Percentiles rank a stretch among this genome's conserved stretches.
These are phyloP conservation scores for Ceraceosorus guamensis DNA, from an alignment of 1,284 basidiomycete genomes.

Conservation along the genomic window DNA sequence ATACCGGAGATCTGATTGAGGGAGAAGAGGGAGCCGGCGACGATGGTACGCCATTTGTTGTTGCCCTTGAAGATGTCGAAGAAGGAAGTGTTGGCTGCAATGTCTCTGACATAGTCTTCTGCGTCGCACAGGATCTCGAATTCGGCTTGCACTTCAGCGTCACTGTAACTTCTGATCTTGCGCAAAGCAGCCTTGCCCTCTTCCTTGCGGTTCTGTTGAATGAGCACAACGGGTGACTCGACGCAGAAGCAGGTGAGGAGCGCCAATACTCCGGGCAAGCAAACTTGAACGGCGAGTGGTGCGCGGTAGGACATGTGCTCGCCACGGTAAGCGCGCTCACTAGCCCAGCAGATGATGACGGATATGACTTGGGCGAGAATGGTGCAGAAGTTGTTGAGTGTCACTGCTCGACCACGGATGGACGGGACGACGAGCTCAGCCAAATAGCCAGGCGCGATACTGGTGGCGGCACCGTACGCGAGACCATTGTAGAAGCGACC, in stretches of 20 bases:
- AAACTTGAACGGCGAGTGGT: constrained; percentile 26
- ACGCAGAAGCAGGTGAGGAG: constrained; percentile 21
- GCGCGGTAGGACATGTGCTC: constrained; percentile 19
- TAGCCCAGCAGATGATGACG: constrained; percentile 22
- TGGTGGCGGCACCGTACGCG: constrained; percentile 28
- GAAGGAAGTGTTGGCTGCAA: constrained; percentile 21
- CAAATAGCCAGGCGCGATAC: constrained; percentile 29
- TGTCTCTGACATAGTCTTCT: constrained; percentile 25
- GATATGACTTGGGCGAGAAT: constrained; percentile 28
- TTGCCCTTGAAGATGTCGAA: constrained; percentile 29
- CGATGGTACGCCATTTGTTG: constrained; percentile 27
- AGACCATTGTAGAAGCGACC: constrained; percentile 33
- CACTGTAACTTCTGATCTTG: constrained; percentile 19
- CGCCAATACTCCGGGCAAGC: constrained; percentile 20
- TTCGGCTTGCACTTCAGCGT: constrained; percentile 26
- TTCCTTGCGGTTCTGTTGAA: constrained; percentile 28
- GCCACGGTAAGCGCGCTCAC: constrained; percentile 16
- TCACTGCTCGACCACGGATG: constrained; percentile 30
- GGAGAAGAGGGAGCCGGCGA: constrained; percentile 33
- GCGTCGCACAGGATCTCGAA: constrained; percentile 20
- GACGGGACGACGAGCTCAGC: constrained; percentile 30
- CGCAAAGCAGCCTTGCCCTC: constrained; percentile 21
- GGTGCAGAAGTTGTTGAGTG: constrained; percentile 29
- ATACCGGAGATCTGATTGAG: constrained; percentile 37
- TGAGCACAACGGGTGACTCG: constrained; percentile 31